Conservation (phyloP, 2,329 filamentous ascomycete genomes). For the Dissoconium aciculare region DNA sequence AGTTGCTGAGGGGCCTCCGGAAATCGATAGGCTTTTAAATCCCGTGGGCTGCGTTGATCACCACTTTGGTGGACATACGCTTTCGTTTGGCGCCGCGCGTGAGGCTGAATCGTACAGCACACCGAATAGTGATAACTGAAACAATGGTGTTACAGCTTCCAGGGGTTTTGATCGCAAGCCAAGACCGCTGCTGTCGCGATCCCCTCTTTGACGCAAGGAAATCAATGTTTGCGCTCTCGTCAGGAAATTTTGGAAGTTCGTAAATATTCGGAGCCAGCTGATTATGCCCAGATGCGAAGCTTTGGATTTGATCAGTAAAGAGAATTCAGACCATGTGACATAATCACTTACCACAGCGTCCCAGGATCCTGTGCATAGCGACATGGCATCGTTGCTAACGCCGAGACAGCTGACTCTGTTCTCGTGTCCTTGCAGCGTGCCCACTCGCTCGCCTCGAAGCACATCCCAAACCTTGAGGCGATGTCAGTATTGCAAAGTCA, state of each 20-base stretch:
- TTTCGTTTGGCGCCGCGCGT: too few species aligned
- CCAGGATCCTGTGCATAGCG: constrained; percentile 98
- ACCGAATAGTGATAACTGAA: neutral
- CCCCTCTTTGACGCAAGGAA: too few species aligned
- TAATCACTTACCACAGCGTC: constrained; percentile 73
- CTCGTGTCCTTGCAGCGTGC: constrained; percentile 90
- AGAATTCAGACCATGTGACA: too few species aligned
- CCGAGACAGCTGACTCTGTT: constrained; percentile 98
- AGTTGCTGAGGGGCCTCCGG: too few species aligned
- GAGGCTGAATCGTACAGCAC: constrained; percentile 1
- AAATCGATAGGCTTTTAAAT: too few species aligned
- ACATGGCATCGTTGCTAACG: constrained; percentile 97
- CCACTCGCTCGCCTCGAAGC: constrained; percentile 89
- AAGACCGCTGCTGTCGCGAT: too few species aligned
- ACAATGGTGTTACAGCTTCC: too few species aligned
- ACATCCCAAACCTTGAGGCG: constrained; percentile 82
- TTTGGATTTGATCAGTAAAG: constrained; percentile 13
- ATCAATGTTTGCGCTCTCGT: constrained; percentile 6
- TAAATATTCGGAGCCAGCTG: too few species aligned
- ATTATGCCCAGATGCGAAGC: constrained; percentile 40
- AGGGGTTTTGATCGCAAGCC: too few species aligned
- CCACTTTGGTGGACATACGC: too few species aligned
- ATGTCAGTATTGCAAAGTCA: constrained; percentile 5
- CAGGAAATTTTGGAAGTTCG: too few species aligned
- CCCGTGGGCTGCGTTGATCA: too few species aligned